Evolutionary conservation across 2,329 filamentous ascomycete species (phyloP).

Genomic region (Claviceps africana): DNA sequence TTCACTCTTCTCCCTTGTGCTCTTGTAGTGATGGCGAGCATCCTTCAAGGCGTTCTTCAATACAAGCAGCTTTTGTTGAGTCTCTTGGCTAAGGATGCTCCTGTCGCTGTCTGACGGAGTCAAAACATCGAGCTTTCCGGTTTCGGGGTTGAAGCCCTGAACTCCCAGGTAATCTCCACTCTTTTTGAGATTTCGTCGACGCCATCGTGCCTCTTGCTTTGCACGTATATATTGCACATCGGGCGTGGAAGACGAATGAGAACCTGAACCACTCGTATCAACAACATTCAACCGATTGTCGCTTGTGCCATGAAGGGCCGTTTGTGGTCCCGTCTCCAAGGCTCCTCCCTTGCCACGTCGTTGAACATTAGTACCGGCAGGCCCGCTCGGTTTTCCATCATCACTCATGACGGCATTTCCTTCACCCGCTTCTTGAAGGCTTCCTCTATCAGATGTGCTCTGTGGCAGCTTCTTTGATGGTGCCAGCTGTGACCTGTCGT

Average conservation of each 20-base stretch:
- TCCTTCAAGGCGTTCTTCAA: slow-evolving; percentile 21
- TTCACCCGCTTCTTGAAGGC: neutral
- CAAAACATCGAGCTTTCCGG: slow-evolving; percentile 37
- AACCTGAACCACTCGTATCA: neutral
- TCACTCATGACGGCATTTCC: neutral
- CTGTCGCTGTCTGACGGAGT: slow-evolving; percentile 35
- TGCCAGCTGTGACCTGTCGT: slow-evolving; percentile 2
- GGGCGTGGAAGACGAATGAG: neutral
- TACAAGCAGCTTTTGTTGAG: slow-evolving; percentile 17
- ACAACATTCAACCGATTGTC: neutral
- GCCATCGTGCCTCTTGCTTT: slow-evolving; percentile 18
- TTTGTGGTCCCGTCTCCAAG: neutral
- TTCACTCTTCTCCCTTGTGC: slow-evolving; percentile 32
- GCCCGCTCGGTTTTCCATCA: slow-evolving; percentile 11
- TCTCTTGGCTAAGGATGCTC: slow-evolving; percentile 19
- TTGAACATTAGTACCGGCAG: slow-evolving; percentile 4
- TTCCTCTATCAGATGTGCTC: slow-evolving; percentile 9
- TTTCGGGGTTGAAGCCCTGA: slow-evolving; percentile 43
- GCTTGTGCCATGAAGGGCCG: neutral
- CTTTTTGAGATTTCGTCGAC: slow-evolving; percentile 33
- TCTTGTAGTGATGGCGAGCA: slow-evolving; percentile 20
- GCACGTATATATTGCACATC: slow-evolving; percentile 10
- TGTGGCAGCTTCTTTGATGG: slow-evolving; percentile 19
- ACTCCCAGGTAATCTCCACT: slow-evolving; percentile 46
- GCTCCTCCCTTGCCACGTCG: slow-evolving; percentile 3